phyloP scores from a whole-genome alignment of 306 rosid genomes.

The Fragaria ananassa region DNA sequence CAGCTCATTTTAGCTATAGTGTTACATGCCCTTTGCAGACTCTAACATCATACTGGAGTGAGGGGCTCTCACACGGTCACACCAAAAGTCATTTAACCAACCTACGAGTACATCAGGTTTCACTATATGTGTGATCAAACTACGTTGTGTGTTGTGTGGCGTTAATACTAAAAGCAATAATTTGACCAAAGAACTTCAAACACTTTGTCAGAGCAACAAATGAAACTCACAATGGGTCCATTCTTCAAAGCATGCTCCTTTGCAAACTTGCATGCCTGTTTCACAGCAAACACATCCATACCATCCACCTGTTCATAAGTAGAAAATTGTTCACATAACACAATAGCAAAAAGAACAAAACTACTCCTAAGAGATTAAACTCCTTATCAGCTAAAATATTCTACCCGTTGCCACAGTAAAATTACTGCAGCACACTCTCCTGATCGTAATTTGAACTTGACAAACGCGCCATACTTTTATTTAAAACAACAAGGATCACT shows the following conservation, averaged over 20 bases:
- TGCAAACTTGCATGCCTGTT: constrained; percentile 89
- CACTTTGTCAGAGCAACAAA: neutral
- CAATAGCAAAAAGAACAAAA: neutral
- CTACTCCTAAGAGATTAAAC: neutral
- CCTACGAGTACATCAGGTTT: neutral
- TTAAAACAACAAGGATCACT: neutral
- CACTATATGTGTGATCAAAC: neutral
- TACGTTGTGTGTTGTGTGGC: neutral
- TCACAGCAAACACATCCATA: constrained; percentile 96
- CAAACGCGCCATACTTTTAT: neutral
- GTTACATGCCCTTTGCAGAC: neutral
- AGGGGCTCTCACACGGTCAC: neutral
- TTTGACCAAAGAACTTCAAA: neutral
- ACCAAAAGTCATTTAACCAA: neutral
- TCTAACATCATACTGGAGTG: neutral
- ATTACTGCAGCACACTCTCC: no score
- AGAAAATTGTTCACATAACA: constrained; percentile 11
- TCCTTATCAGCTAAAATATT: neutral
- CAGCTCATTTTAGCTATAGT: neutral
- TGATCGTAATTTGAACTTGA: neutral
- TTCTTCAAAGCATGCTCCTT: constrained; percentile 94
- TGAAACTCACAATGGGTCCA: constrained; percentile 88
- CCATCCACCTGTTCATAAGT: constrained; percentile 76
- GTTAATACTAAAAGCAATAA: neutral
- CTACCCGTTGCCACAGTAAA: no score